Evolutionary conservation across 208 protist genomes (phyloP), one percentile per base, ranked within the genome.

Genomic region (Leishmania braziliensis): DNA sequence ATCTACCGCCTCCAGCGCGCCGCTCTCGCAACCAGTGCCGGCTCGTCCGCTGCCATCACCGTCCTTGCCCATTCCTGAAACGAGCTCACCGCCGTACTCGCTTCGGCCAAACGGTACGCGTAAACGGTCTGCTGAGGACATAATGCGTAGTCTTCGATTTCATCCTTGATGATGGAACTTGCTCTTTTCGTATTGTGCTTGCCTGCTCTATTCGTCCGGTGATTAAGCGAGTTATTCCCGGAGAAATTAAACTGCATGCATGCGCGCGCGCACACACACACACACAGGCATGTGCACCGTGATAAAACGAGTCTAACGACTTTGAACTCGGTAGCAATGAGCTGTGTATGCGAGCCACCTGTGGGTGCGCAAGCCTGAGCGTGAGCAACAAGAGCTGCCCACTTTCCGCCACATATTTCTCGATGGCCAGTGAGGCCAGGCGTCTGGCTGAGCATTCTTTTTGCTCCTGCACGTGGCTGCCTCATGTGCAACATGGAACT

Each of bases 111-210:
- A 78, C 62, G 68, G 48, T 20, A 84, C 85, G 56, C 87, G 90
- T 0, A 88, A 86, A 43, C 87, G 90, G 14, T 86, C 85, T 8
- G 88, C 86, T 0, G 90, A 93, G 53, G 90, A 93, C 48, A 91
- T 93, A 70, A 89, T 91, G 85, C 77, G 83, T 23, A 91, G 86
- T 48, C 76, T 93, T 29, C 88, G 86, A 48, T 88, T 83, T 78
- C 83, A 77, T 1, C 84, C 81, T 39, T 87, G n/a, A 82, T 16
- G 33, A 26, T 46, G 1, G 36, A 0, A 5, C 75, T 46, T 46
- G 43, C 43, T 46, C 43, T 46, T 46, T 46, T 46, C 43, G 43
- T 46, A 46, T 46, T 2, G 43, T 46, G 43, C 43, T 46, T 46
- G 43, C 43, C 43, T 46, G 43, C 43, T 46, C 43, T 46, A 46